Evolutionary conservation across 768 basidiomycete genomes (phyloP).

Genomic region (Hemileccinum rubropunctum): DNA sequence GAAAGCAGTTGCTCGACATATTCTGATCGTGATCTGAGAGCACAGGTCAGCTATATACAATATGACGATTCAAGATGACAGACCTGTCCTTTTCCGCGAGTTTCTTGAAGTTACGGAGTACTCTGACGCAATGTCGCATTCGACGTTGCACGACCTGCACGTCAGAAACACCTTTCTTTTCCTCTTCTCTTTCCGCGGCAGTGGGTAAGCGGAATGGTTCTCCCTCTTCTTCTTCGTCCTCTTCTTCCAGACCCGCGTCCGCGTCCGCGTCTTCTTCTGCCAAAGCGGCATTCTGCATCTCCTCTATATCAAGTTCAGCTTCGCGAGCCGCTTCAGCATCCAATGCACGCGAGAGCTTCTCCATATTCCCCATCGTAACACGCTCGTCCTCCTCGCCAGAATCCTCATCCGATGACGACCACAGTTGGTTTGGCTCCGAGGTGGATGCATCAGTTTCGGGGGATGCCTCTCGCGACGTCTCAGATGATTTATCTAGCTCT

Average conservation of each 20-base stretch:
- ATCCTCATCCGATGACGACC: conserved; percentile 42
- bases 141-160: conserved; percentile 74
- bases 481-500: conserved; percentile 24
- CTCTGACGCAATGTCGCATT: conserved; percentile 73
- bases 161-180: conserved; percentile 67
- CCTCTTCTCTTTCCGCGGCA: conserved; percentile 66
- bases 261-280: conserved; percentile 49
- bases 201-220: conserved; percentile 66
- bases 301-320: conserved; percentile 65
- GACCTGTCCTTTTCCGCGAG: conserved; percentile 66
- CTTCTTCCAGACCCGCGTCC: conserved; percentile 40
- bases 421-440: conserved; percentile 18
- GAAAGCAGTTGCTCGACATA: conserved; percentile 83
- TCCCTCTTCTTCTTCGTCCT: conserved; percentile 31
- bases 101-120: conserved; percentile 70
- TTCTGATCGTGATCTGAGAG: conserved; percentile 76
- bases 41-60: conserved; percentile 5
- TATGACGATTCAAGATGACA: conserved; percentile 3
- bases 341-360: conserved; percentile 72
- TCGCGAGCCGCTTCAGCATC: conserved; percentile 67
- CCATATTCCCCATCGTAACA: conserved; percentile 79
- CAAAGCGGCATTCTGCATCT: conserved; percentile 54
- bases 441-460: conserved; percentile 31
- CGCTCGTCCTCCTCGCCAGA: conserved; percentile 52
- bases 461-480: conserved; percentile 43